Conservation (phyloP, 805 yeast genomes). For the Ogataea pignaliae region DNA sequence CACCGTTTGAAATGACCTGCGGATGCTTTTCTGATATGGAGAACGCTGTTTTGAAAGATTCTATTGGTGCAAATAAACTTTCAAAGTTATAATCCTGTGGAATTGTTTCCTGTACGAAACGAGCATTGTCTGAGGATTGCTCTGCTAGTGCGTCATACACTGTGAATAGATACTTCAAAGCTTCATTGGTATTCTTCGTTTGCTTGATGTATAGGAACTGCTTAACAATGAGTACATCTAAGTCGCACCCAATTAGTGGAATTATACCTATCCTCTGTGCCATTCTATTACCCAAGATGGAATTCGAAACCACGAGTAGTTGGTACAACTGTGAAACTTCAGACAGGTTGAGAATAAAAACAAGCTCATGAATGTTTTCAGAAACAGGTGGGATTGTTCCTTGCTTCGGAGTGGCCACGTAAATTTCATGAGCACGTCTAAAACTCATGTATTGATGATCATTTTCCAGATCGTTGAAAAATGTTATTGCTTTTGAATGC, state of each 20-base stretch:
- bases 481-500: constrained; percentile 42
- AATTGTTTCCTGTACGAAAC: constrained; percentile 6
- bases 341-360: constrained; percentile 63
- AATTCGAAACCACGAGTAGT: constrained; percentile 44
- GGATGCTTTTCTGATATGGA: constrained; percentile 39
- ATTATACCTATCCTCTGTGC: constrained; percentile 82
- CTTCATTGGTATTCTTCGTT: constrained; percentile 17
- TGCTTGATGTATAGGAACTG: constrained; percentile 21
- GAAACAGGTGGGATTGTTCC: constrained; percentile 66
- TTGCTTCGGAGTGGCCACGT: constrained; percentile 38
- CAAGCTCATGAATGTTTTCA: constrained; percentile 71
- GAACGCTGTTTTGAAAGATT: constrained; percentile 30
- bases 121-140: neutral
- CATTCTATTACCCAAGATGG: constrained; percentile 50
- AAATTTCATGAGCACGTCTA: constrained; percentile 41
- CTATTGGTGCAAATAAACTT: constrained; percentile 19
- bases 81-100: constrained; percentile 3
- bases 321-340: constrained; percentile 47
- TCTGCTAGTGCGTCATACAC: constrained; percentile 12
- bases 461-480: constrained; percentile 70
- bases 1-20: constrained; percentile 68
- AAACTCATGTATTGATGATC: constrained; percentile 52
- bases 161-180: constrained; percentile 19
- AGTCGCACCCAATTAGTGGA: constrained; percentile 43
- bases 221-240: constrained; percentile 21